A percentile compares a stretch with the other conserved stretches of the same genome.
phyloP scores from a whole-genome alignment of 164 flowering plant species.

The Malania oleifera region DNA sequence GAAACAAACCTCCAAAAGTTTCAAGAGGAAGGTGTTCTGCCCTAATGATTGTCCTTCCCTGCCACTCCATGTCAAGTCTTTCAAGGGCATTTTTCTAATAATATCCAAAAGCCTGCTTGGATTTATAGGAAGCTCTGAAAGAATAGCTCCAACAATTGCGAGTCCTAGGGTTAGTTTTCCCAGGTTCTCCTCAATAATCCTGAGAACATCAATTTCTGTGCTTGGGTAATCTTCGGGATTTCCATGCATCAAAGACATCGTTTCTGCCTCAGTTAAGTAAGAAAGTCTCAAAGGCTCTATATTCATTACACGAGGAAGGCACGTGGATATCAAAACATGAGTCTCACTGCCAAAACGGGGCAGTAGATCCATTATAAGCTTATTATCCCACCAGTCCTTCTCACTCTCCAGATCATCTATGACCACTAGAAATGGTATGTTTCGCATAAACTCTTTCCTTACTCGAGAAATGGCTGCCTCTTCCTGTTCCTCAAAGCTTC shows the following conservation, averaged over 20 bases:
- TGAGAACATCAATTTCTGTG: constrained; percentile 66
- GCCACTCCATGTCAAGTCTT: constrained; percentile 53
- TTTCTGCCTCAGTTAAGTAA: constrained; percentile 80
- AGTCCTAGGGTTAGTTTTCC: constrained; percentile 80
- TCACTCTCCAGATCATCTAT: constrained; percentile 92
- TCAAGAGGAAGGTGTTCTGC: constrained; percentile 61
- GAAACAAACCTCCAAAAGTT: constrained; percentile 88
- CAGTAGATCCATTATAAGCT: constrained; percentile 84
- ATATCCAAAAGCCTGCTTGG: constrained; percentile 80
- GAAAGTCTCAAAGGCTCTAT: constrained; percentile 84
- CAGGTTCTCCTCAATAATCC: constrained; percentile 76
- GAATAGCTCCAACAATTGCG: constrained; percentile 75
- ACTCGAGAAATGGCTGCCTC: constrained; percentile 69
- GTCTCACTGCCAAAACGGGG: constrained; percentile 96
- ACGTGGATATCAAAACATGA: constrained; percentile 76
- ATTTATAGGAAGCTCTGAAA: constrained; percentile 84
- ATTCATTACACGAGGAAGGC: constrained; percentile 71
- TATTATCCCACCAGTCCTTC: constrained; percentile 95
- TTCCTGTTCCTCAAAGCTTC: constrained; percentile 88
- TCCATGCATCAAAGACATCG: constrained; percentile 81
- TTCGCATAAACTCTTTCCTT: constrained; percentile 81
- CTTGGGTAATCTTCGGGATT: constrained; percentile 48
- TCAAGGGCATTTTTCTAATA: constrained; percentile 69
- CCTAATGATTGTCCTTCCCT: constrained; percentile 44
- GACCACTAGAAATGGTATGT: constrained; percentile 75